Percentiles rank a stretch among this genome's conserved stretches.
phyloP scores from a whole-genome alignment of 192 early-diverging fungal genomes.

The Dimargaris verticillata region DNA sequence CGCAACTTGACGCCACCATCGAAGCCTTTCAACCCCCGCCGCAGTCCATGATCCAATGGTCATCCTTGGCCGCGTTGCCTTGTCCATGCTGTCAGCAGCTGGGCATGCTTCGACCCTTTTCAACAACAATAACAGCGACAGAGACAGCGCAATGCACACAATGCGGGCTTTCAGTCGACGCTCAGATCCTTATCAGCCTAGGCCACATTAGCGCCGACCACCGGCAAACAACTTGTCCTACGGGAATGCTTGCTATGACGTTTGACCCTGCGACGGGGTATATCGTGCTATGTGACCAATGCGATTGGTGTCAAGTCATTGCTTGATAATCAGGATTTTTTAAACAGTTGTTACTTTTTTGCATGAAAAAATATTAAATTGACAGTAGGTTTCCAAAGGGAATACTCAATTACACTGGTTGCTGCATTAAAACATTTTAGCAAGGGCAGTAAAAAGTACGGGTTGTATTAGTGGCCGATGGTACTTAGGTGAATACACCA shows the following conservation, averaged over 20 bases:
- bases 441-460: too few species aligned
- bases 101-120: background rate
- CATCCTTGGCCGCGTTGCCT: background rate
- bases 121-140: background rate
- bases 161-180: too few species aligned
- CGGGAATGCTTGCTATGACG: background rate
- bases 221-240: background rate
- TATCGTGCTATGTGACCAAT: background rate
- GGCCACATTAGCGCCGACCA: background rate
- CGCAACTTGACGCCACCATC: background rate
- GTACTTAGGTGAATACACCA: too few species aligned
- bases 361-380: background rate
- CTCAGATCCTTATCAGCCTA: too few species aligned
- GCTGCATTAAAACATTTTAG: too few species aligned
- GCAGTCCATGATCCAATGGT: background rate
- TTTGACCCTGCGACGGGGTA: background rate
- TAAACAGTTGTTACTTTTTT: background rate
- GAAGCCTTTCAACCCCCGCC: background rate
- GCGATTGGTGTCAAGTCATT: slow-evolving; percentile 6
- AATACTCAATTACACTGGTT: background rate
- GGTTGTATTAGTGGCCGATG: too few species aligned
- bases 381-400: background rate
- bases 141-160: too few species aligned
- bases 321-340: background rate
- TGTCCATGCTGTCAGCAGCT: background rate